Percentiles rank a stretch among this genome's conserved stretches.
phyloP scores from a whole-genome alignment of 257 asterid genomes.

The Schizonepeta tenuifolia region DNA sequence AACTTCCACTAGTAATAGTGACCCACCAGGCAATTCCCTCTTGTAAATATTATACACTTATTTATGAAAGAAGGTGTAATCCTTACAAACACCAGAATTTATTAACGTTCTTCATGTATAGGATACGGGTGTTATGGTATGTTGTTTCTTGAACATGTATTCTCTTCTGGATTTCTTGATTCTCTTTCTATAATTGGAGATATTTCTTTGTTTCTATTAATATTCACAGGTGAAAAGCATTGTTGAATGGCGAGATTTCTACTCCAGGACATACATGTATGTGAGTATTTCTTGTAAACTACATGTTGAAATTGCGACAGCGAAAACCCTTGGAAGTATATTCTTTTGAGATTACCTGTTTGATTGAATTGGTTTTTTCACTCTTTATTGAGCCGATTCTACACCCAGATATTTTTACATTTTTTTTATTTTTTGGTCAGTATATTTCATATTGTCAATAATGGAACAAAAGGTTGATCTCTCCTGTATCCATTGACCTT shows the following conservation, averaged over 20 bases:
- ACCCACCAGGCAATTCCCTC: not conserved
- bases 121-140: constrained; percentile 7
- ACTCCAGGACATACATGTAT: constrained; percentile 75
- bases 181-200: constrained; percentile 17
- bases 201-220: not conserved
- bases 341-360: not conserved
- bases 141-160: constrained; percentile 25
- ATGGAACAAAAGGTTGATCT: not conserved
- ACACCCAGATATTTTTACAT: not conserved
- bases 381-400: not conserved
- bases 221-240: constrained; percentile 75
- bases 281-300: constrained; percentile 41
- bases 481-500: not conserved
- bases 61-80: not conserved
- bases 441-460: not conserved
- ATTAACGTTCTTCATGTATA: not conserved
- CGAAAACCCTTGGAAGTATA: not conserved
- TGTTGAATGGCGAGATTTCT: constrained; percentile 94
- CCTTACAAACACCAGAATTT: constrained; percentile 3
- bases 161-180: not conserved
- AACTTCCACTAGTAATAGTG: not conserved
- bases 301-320: constrained; percentile 13
- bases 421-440: constrained; percentile 15
- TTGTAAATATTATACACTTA: not conserved
- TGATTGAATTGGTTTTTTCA: not conserved